These are phyloP conservation scores for Cymbopogon flexuosus DNA, from an alignment of 202 grass and related monocot species.

Conservation along the genomic window DNA sequence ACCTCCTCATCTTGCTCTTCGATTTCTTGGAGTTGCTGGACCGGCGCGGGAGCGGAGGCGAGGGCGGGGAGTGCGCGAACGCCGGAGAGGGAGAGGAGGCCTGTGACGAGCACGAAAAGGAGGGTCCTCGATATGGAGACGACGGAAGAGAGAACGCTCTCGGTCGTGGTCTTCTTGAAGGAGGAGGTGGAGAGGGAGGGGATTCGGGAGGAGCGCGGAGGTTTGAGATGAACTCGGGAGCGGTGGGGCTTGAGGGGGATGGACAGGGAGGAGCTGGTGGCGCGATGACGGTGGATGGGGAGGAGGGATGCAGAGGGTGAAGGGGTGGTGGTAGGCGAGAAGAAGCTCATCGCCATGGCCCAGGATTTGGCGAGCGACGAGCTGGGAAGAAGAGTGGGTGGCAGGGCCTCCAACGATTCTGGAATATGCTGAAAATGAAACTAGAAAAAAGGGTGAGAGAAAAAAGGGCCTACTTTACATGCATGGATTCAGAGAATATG, in stretches of 20 bases:
- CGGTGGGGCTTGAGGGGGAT: neutral
- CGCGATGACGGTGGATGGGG: slow-evolving; percentile 15
- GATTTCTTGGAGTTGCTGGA: slow-evolving; percentile 37
- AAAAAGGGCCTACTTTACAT: neutral
- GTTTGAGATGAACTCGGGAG: slow-evolving; percentile 9
- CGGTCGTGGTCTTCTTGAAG: slow-evolving; percentile 19
- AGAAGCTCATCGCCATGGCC: slow-evolving; percentile 49
- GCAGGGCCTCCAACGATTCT: neutral
- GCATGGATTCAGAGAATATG: neutral
- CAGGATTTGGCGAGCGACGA: neutral
- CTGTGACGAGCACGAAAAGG: slow-evolving; percentile 41
- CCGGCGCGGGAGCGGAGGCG: slow-evolving; percentile 40
- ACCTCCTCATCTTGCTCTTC: slow-evolving; percentile 41
- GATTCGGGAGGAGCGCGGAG: slow-evolving; percentile 13
- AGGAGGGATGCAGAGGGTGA: neutral
- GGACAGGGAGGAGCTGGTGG: neutral
- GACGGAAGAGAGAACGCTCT: slow-evolving; percentile 19
- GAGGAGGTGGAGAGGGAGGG: slow-evolving; percentile 17
- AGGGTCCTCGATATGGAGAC: slow-evolving; percentile 27
- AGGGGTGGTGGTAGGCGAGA: slow-evolving; percentile 9
- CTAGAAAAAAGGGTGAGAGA: neutral
- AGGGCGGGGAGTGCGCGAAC: slow-evolving; percentile 40
- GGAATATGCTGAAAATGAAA: neutral
- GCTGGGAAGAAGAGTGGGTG: neutral
- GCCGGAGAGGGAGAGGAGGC: slow-evolving; percentile 56